Conservation (phyloP, 257 asterid genomes). For the Solanum sejunctum region DNA sequence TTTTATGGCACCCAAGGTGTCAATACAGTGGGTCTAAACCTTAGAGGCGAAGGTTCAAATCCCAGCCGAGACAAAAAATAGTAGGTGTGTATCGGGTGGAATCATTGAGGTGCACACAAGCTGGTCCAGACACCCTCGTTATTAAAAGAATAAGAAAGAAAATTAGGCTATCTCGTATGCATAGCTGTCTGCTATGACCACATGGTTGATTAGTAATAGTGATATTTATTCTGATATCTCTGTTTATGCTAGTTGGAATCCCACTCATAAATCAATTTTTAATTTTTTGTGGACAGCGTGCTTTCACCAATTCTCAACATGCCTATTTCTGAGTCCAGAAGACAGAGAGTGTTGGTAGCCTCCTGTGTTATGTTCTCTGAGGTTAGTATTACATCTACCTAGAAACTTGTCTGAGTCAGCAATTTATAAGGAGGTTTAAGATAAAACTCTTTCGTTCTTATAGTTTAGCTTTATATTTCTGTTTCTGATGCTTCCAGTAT, state of each 20-base stretch:
- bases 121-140: not conserved
- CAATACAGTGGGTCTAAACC: not conserved
- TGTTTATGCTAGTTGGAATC: not conserved
- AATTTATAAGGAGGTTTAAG: not conserved
- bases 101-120: not conserved
- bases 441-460: not conserved
- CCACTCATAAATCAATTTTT: not conserved
- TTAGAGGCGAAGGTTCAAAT: not conserved
- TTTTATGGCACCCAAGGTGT: not conserved
- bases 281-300: constrained; percentile 50
- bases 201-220: not conserved
- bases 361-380: constrained; percentile 89
- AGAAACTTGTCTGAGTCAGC: not conserved
- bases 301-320: constrained; percentile 85
- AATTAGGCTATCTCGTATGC: not conserved
- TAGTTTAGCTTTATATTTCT: not conserved
- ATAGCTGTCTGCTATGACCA: not conserved
- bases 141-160: not conserved
- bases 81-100: not conserved
- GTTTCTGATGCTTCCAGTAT: constrained; percentile 2
- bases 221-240: not conserved
- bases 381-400: constrained; percentile 38
- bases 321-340: constrained; percentile 84
- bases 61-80: not conserved
- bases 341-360: constrained; percentile 95